Base-by-base conservation (phyloP, 2,329 filamentous ascomycete genomes). In the Beauveria bassiana region DNA sequence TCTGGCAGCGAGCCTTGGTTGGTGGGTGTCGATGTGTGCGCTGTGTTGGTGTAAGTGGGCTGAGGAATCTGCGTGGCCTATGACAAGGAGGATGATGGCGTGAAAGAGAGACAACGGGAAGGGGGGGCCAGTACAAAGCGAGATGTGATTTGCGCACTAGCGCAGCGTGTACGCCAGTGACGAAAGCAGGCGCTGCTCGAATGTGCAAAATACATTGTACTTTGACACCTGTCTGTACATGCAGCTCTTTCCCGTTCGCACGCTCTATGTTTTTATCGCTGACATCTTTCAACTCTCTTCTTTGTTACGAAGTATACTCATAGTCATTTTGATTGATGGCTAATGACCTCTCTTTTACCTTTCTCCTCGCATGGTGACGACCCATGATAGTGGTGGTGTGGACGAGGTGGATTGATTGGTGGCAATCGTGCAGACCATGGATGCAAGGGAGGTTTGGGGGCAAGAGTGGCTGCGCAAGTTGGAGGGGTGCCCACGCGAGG, bases 121-220 rank as follows among this genome's bases (percentile, higher is more conserved):
- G 31, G 20, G 20, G 20, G 20, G 20, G 20, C 1, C 31, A 34
- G 31, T 34, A 14, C 12, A 20, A 50, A 43, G 31, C 45, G 31
- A 58, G 55, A 58, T 50, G 55, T 45, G 55, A 58, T 58, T 50
- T 24, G 16, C 26, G 22, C 43, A 58, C 55, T 58, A 57, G 42
- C 26, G 54, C n/a, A 26, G 20, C n/a, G 12, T 49, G 24, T 22
- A 20, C 20, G 8, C 18, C 43, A 22, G 34, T 14, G 34, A 38
- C 34, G 20, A 24, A 46, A 46, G 10, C 24, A 46, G 20, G 10
- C 10, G 20, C 43, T 10, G 10, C n/a, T 46, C 20, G 12, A 38
- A 38, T 38, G 34, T 38, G 34, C 20, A 38, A 38, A 38, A 38
- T 38, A 38, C 34, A 14, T 38, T 38, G 34, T 6, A 14, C 12